These are phyloP conservation scores for Grosmannia penicillata DNA, from an alignment of 2,329 filamentous ascomycete species.

Conservation along the genomic window DNA sequence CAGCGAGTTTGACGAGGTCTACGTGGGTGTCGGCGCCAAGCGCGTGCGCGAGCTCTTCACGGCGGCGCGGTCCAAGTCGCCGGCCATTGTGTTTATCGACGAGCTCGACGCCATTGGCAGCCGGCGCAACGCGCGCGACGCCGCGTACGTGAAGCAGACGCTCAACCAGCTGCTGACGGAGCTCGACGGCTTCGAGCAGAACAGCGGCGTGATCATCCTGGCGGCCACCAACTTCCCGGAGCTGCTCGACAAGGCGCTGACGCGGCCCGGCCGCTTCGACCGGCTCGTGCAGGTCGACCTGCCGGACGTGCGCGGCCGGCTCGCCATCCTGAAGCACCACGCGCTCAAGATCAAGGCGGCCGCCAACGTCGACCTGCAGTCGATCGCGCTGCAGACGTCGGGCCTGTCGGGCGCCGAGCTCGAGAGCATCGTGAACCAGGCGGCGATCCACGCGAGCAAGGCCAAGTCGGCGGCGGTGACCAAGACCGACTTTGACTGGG, in stretches of 20 bases:
- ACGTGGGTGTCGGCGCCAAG: constrained; percentile 69
- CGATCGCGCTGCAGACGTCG: constrained; percentile 74
- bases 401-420: constrained; percentile 92
- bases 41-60: constrained; percentile 56
- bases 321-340: constrained; percentile 88
- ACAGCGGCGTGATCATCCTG: constrained; percentile 87
- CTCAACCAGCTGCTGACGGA: constrained; percentile 95
- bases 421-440: constrained; percentile 94
- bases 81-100: constrained; percentile 66
- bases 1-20: constrained; percentile 96
- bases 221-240: constrained; percentile 94
- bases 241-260: constrained; percentile 85
- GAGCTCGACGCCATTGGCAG: constrained; percentile 88
- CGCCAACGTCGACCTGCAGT: constrained; percentile 66
- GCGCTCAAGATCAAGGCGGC: constrained; percentile 77
- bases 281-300: constrained; percentile 79
- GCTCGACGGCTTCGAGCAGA: constrained; percentile 91
- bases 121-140: constrained; percentile 83
- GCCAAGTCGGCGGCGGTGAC: constrained; percentile 62
- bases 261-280: constrained; percentile 88
- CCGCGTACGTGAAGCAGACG: constrained; percentile 92
- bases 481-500: constrained; percentile 83
- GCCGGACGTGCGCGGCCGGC: constrained; percentile 82
- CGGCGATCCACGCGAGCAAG: constrained; percentile 86
- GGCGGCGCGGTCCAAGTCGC: constrained; percentile 20